Base-by-base conservation (phyloP, 192 early-diverging fungal genomes). In the Oehlia diaphana region DNA sequence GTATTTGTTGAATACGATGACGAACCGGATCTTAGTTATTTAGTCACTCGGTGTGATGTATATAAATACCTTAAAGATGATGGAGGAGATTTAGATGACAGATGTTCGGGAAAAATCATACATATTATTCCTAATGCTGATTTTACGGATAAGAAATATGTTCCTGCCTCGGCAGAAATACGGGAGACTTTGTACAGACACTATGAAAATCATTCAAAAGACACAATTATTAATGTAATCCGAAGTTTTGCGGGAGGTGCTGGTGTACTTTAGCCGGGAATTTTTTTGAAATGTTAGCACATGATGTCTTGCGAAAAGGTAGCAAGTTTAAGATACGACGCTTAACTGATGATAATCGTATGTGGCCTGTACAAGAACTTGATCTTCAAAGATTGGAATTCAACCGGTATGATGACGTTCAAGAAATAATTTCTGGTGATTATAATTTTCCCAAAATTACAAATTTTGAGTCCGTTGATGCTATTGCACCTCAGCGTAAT, bases 1-100 rank as follows among this genome's bases (percentile, higher is more conserved):
- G 31, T 62, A 14, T 74, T 74, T 74, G 21, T 37, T 74, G 35
- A 74, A 74, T 63, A 74, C 63, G 19, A 74, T 62, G 49, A 74
- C 14, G 58, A 74, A 16, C 72, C 39, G 16, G 35, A 74, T 19
- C 28, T 74, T 62, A 7, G 0, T 13, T 7, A 37, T 49, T 1
- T 72, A 49, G 23, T 72, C 70, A 28, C 70, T 72, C 14, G 31
- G 23, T 62, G 58, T 74, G 7, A 62, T 72, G 12, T 53, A 58
- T 53, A 72, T 28, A 37, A 19, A 12, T 2, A 23, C 19, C 26
- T 72, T 58, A 28, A 72, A 72, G 21, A 72, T 62, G 73, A 62
- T 37, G 58, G 31, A 12, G 35, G n/a, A 19, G n/a, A 39, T 3
- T 74, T 74, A 74, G 14, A 10, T 74, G 10, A 74, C 9, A 9